Evolutionary conservation across 768 basidiomycete species (phyloP), one percentile per base, ranked within the genome.

Genomic region (Agrocybe chaxingu): DNA sequence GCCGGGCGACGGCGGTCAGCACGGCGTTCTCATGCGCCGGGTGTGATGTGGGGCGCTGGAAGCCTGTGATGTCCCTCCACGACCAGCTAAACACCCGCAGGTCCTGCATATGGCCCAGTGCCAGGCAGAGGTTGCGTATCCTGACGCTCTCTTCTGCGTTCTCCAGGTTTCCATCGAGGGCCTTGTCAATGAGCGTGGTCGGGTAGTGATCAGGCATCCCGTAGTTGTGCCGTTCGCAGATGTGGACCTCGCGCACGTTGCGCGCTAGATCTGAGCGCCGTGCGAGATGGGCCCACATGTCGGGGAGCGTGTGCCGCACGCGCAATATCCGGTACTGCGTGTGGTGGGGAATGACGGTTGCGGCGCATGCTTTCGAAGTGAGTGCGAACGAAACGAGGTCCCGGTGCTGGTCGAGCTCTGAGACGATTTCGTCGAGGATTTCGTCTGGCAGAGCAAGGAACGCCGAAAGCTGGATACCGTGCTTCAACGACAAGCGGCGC

Each of bases 241-340:
- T 69, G 44, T 75, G 70, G 9, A 80, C 70, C 48, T 74, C 72
- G 7, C 73, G 70, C 39, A 80, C 66, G 51, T 75, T 74, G 37
- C 76, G 66, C 38, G 77, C 64, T 5, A 79, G 68, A 59, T 79
- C 77, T n/a, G 71, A 63, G 19, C 77, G 71, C 42, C 66, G 64
- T 12, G 76, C 75, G n/a, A 80, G 71, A 56, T 79, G 78, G 0
- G 72, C 73, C 77, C 78, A 80, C 56, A 79, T 62, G 13, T 63
- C 60, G 10, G 73, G 71, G 41, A 65, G 57, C 1, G 69, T 62
- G 31, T 71, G 65, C 7, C 74, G 68, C n/a, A 74, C 65, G 29
- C 74, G 73, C 51, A 80, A 63, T 47, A 74, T 65, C 44, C 79
- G 74, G 62, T 80, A 79, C 53, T 79, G 69, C 16, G 68, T 75